A percentile compares a stretch with the other conserved stretches of the same genome.
These are phyloP conservation scores for Peronospora belbahrii DNA, from an alignment of 352 stramenopile genomes.

Conservation along the genomic window DNA sequence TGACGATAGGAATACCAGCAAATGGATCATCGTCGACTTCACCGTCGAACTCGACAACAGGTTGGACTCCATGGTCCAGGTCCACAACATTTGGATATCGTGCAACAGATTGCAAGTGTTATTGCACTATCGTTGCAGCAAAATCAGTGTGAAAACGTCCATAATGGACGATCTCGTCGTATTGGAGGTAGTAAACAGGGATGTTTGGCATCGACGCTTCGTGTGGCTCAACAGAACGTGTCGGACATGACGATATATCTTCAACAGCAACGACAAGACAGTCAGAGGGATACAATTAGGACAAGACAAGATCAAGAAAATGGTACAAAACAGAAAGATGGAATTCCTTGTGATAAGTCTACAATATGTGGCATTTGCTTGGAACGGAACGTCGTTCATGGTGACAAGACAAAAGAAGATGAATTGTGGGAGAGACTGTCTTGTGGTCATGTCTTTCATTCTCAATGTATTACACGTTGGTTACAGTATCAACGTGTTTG, in stretches of 20 bases:
- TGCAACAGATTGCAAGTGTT: conserved; percentile 15
- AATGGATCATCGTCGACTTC: not conserved
- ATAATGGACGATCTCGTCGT: not conserved
- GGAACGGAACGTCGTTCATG: conserved; percentile 4
- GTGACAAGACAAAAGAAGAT: not conserved
- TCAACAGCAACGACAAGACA: not conserved
- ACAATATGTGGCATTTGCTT: conserved; percentile 39
- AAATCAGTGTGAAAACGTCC: not conserved
- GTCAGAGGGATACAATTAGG: not conserved
- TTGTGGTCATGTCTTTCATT: conserved; percentile 38
- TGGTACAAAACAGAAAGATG: not conserved
- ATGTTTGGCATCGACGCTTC: conserved; percentile 20
- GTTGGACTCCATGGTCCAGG: conserved; percentile 14
- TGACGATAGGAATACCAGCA: too few species aligned
- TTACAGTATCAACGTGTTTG: conserved; percentile 26
- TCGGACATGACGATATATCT: conserved; percentile 25
- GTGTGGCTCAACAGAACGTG: conserved; percentile 21
- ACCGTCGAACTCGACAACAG: conserved; percentile 5
- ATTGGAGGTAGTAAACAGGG: conserved; percentile 2
- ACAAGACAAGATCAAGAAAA: not conserved
- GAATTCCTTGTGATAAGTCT: too few species aligned
- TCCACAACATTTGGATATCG: conserved; percentile 14
- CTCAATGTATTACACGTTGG: conserved; percentile 27
- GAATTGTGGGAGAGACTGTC: conserved; percentile 14
- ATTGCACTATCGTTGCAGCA: conserved; percentile 24